Evolutionary conservation across 129 eudicot species (phyloP).

Genomic region (Sambucus nigra): DNA sequence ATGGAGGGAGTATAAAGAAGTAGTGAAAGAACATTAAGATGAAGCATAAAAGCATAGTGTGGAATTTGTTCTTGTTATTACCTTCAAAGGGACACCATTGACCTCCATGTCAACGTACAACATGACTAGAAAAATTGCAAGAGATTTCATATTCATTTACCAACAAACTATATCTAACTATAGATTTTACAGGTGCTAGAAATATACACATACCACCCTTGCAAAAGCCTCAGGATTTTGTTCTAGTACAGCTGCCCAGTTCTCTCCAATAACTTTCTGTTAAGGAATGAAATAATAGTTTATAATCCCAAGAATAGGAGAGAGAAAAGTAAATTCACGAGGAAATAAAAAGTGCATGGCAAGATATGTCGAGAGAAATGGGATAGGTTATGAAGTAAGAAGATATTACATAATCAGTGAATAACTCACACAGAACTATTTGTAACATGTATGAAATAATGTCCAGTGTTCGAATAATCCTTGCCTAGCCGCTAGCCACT

Average conservation of each 20-base stretch:
- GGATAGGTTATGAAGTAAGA: neutral
- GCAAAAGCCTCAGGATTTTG: slow-evolving; percentile 96
- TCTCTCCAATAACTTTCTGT: slow-evolving; percentile 93
- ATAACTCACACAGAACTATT: neutral
- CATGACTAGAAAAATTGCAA: slow-evolving; percentile 67
- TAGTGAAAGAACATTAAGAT: slow-evolving; percentile 4
- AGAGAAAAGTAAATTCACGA: neutral
- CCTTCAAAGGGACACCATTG: slow-evolving; percentile 94
- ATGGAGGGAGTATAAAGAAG: neutral
- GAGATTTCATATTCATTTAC: neutral
- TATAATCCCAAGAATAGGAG: neutral
- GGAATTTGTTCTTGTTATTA: slow-evolving; percentile 11
- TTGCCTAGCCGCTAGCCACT: no score
- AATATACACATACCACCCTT: slow-evolving; percentile 56
- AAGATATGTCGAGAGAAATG: neutral
- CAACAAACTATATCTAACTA: neutral
- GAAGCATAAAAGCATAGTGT: neutral
- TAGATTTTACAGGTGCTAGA: neutral
- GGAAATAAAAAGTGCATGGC: neutral
- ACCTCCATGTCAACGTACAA: slow-evolving; percentile 98
- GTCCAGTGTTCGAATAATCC: no score
- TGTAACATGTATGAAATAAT: neutral
- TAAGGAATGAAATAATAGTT: slow-evolving; percentile 9
- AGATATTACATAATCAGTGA: neutral
- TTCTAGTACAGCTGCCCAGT: slow-evolving; percentile 95